phyloP scores from a whole-genome alignment of 495 filamentous ascomycete species.

The Xylaria scruposa region DNA sequence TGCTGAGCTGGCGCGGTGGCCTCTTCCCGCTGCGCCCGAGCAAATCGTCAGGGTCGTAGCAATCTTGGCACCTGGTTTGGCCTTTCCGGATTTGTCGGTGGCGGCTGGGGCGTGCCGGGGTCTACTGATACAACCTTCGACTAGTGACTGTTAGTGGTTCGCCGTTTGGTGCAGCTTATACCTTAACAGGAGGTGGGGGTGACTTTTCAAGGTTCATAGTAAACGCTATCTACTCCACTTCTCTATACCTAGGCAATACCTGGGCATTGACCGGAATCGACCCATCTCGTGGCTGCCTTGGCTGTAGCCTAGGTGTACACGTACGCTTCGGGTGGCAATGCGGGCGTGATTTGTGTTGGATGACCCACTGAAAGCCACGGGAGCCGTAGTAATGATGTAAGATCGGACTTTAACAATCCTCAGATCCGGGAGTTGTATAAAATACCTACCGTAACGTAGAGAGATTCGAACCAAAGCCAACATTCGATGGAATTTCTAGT shows the following conservation, averaged over 20 bases:
- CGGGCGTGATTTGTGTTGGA: constrained; percentile 5
- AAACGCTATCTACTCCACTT: background rate
- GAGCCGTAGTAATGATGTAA: constrained; percentile 15
- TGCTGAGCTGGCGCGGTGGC: constrained; percentile 2
- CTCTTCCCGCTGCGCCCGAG: background rate
- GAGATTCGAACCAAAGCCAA: background rate
- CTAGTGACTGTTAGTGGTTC: constrained; percentile 3
- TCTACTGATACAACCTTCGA: background rate
- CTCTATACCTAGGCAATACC: background rate
- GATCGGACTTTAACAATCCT: background rate
- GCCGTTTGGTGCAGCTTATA: constrained; percentile 1
- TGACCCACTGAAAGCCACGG: background rate
- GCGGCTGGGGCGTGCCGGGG: background rate
- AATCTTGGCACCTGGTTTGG: background rate
- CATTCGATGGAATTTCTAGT: background rate
- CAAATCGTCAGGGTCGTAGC: background rate
- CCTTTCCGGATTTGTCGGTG: constrained; percentile 13
- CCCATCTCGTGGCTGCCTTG: background rate
- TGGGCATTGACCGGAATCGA: background rate
- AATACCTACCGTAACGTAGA: background rate
- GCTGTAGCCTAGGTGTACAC: constrained; percentile 1
- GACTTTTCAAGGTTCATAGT: background rate
- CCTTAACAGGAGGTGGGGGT: constrained; percentile 11
- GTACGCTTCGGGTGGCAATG: constrained; percentile 6
- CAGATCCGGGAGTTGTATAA: background rate